A percentile compares a stretch with the other conserved stretches of the same genome.
These are phyloP conservation scores for Claviceps africana DNA, from an alignment of 2,329 filamentous ascomycete genomes.

Conservation along the genomic window DNA sequence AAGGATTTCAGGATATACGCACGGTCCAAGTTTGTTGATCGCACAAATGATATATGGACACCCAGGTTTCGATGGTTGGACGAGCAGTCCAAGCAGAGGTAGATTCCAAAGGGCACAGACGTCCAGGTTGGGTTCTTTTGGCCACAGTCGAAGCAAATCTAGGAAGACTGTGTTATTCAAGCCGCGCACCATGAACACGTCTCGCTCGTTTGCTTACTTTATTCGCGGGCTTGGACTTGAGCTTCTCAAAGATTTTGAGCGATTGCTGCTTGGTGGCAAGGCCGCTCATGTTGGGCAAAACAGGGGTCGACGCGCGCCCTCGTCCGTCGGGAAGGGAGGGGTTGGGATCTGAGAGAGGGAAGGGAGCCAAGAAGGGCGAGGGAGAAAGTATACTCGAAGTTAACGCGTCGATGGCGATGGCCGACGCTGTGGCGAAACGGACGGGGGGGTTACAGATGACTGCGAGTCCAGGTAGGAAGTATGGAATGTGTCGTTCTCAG, in stretches of 20 bases:
- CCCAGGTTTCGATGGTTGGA: constrained; percentile 94
- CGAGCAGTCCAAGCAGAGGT: constrained; percentile 94
- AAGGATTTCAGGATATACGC: constrained; percentile 27
- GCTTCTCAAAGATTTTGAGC: constrained; percentile 93
- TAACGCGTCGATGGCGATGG: neutral
- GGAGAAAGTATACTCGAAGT: neutral
- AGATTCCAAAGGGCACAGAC: constrained; percentile 92
- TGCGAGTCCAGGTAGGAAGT: neutral
- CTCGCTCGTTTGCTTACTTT: constrained; percentile 46
- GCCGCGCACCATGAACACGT: neutral
- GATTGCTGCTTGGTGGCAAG: constrained; percentile 87
- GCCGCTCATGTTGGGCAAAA: constrained; percentile 39
- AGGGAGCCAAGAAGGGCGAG: neutral
- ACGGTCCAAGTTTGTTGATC: constrained; percentile 97
- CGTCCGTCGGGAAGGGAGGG: neutral
- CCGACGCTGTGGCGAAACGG: neutral
- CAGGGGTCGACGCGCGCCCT: neutral
- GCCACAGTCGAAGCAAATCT: constrained; percentile 97
- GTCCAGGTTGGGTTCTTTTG: constrained; percentile 98
- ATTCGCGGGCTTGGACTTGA: constrained; percentile 88
- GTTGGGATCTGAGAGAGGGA: too few relatives aligned
- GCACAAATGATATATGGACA: constrained; percentile 97
- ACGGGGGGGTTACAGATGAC: neutral
- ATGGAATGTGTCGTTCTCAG: constrained; percentile 15
- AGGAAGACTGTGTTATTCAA: constrained; percentile 3